Percentiles rank a stretch among this genome's conserved stretches.
These are phyloP conservation scores for Ceratobasidium sp. DNA, from an alignment of 1,284 basidiomycete genomes.

Conservation along the genomic window DNA sequence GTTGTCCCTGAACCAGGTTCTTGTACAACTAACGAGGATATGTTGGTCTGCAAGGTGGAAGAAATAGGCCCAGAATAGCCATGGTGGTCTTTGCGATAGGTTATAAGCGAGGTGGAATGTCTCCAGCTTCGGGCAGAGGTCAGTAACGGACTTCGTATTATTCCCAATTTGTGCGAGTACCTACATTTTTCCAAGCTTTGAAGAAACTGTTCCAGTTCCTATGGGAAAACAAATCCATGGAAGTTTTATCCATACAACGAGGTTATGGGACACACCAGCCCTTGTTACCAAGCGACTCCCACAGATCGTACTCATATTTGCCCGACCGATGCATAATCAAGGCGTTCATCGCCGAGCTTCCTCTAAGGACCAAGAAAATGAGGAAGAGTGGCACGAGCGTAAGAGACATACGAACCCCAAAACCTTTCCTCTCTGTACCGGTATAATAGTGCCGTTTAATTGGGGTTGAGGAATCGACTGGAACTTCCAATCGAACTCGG, in stretches of 20 bases:
- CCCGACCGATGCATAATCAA: background rate
- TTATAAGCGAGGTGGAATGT: conserved; percentile 3
- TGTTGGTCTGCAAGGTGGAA: background rate
- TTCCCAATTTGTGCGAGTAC: background rate
- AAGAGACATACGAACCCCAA: background rate
- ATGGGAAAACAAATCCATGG: background rate
- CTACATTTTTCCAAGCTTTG: background rate
- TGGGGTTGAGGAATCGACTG: conserved; percentile 7
- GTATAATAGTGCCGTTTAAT: background rate
- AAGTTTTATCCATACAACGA: background rate
- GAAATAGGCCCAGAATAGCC: background rate
- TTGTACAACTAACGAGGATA: background rate
- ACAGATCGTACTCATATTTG: conserved; percentile 2
- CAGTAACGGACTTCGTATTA: too few relatives aligned
- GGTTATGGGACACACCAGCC: background rate
- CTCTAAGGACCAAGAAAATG: background rate
- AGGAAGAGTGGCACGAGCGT: background rate
- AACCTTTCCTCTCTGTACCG: conserved; percentile 10
- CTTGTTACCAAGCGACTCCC: background rate
- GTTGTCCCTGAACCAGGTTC: background rate
- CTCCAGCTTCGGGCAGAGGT: background rate
- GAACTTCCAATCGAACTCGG: conserved; percentile 5
- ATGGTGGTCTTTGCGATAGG: conserved; percentile 5
- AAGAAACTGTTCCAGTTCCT: conserved; percentile 8
- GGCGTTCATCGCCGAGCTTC: background rate